These are phyloP conservation scores for Aspergillus coremiiformis DNA, from an alignment of 495 filamentous ascomycete species.

Conservation along the genomic window DNA sequence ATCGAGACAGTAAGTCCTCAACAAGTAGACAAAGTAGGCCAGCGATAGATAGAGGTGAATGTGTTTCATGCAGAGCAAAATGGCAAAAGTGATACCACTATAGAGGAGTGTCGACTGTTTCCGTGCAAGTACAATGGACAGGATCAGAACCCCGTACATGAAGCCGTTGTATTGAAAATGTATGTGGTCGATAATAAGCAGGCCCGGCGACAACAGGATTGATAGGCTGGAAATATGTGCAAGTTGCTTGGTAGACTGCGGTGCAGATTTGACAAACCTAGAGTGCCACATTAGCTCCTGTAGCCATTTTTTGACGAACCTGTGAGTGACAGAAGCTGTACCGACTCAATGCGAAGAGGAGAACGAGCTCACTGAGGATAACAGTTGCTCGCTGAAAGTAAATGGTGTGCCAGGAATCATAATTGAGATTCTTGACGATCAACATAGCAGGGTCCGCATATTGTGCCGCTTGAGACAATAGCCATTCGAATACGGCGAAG, in stretches of 20 bases:
- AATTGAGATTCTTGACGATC: slow-evolving; percentile 67
- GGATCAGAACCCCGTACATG: slow-evolving; percentile 80
- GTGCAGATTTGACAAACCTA: slow-evolving; percentile 66
- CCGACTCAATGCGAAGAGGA: slow-evolving; percentile 78
- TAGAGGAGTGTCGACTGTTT: slow-evolving; percentile 66
- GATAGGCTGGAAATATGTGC: slow-evolving; percentile 83
- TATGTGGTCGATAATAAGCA: slow-evolving; percentile 96
- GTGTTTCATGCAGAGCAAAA: slow-evolving; percentile 87
- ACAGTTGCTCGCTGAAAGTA: slow-evolving; percentile 89
- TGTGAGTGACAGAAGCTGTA: slow-evolving; percentile 25
- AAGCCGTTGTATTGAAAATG: slow-evolving; percentile 99
- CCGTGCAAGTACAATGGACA: slow-evolving; percentile 76
- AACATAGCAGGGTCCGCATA: slow-evolving; percentile 78
- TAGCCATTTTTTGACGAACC: neutral
- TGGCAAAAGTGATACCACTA: slow-evolving; percentile 77
- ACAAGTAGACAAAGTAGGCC: slow-evolving; percentile 89
- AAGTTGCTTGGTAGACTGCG: slow-evolving; percentile 57
- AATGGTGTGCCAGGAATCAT: slow-evolving; percentile 84
- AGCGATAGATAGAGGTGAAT: slow-evolving; percentile 97
- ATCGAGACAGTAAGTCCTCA: slow-evolving; percentile 83
- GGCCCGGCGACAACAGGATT: slow-evolving; percentile 81
- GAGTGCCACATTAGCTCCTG: neutral
- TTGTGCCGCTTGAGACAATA: slow-evolving; percentile 72
- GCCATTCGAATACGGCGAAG: slow-evolving; percentile 95
- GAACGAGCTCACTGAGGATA: slow-evolving; percentile 74